Conservation (phyloP, 345 rosid species). For the Leavenworthia alabamica region DNA sequence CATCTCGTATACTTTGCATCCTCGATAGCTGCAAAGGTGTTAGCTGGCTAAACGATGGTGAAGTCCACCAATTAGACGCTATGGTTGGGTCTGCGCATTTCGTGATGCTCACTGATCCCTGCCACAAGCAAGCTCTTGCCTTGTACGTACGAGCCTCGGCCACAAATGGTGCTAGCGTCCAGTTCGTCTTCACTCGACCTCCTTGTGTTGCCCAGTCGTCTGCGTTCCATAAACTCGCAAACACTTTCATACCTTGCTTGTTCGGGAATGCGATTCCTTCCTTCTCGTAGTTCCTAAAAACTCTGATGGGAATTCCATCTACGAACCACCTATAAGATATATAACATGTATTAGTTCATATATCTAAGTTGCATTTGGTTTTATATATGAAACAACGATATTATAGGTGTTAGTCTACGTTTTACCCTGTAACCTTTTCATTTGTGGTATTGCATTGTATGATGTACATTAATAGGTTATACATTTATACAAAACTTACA, state of each 20-base stretch:
- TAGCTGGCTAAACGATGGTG: no score
- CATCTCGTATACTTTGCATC: constrained; percentile 78
- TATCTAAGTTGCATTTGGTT: neutral
- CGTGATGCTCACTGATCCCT: constrained; percentile 43
- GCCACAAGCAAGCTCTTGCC: constrained; percentile 61
- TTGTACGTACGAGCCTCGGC: constrained; percentile 41
- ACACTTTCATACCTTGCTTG: constrained; percentile 64
- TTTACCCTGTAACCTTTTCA: neutral
- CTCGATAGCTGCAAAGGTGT: constrained; percentile 39
- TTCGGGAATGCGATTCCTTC: constrained; percentile 60
- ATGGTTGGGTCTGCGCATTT: constrained; percentile 40
- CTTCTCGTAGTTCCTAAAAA: constrained; percentile 47
- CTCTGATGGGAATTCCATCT: constrained; percentile 53
- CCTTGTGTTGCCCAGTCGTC: no score
- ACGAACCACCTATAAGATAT: constrained; percentile 50
- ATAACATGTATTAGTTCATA: no score
- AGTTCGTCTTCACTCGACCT: no score
- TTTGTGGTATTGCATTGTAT: neutral
- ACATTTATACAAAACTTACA: neutral
- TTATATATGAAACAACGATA: neutral
- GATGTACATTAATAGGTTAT: no score
- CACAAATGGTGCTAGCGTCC: no score
- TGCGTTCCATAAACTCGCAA: constrained; percentile 68
- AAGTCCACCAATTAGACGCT: no score
- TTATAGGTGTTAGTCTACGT: neutral